Percentiles rank a stretch among this genome's conserved stretches.
Conservation (phyloP, 495 filamentous ascomycete genomes). For the Penicillium pancosmium region DNA sequence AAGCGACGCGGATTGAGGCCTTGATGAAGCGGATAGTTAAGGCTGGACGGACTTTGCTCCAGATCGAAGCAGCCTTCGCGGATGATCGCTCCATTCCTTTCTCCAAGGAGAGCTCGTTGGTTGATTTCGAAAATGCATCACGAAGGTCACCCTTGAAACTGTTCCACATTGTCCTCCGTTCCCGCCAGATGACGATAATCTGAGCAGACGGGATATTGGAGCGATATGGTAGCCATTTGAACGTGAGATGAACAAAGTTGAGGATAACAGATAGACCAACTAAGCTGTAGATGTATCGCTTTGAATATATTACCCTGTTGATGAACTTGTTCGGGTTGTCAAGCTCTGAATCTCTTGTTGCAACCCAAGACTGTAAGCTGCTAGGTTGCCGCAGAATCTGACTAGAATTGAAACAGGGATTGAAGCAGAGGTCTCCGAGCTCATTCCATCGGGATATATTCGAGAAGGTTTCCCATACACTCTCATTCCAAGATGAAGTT, state of each 20-base stretch:
- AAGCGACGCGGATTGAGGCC: constrained; percentile 13
- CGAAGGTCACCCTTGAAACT: constrained; percentile 26
- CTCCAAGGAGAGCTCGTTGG: not conserved
- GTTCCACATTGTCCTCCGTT: constrained; percentile 23
- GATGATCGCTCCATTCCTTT: not conserved
- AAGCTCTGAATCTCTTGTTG: constrained; percentile 8
- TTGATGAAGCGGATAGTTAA: constrained; percentile 19
- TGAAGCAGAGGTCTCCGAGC: constrained; percentile 32
- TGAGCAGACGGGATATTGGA: constrained; percentile 32
- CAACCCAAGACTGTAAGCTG: constrained; percentile 19
- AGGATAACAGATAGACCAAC: constrained; percentile 30
- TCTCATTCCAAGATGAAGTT: constrained; percentile 33
- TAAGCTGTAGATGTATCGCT: constrained; percentile 38
- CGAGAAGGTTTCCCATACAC: constrained; percentile 34
- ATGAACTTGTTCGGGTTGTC: constrained; percentile 17
- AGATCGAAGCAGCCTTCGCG: not conserved
- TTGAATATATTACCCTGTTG: constrained; percentile 29
- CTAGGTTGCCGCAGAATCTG: constrained; percentile 30
- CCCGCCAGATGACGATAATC: constrained; percentile 28
- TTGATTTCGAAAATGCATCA: constrained; percentile 1
- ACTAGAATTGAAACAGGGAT: constrained; percentile 39
- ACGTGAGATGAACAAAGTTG: constrained; percentile 29
- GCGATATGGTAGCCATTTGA: constrained; percentile 29
- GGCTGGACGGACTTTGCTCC: constrained; percentile 6
- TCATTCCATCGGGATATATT: constrained; percentile 25